Conservation (phyloP, 257 asterid genomes). For the Eucommia ulmoides region DNA sequence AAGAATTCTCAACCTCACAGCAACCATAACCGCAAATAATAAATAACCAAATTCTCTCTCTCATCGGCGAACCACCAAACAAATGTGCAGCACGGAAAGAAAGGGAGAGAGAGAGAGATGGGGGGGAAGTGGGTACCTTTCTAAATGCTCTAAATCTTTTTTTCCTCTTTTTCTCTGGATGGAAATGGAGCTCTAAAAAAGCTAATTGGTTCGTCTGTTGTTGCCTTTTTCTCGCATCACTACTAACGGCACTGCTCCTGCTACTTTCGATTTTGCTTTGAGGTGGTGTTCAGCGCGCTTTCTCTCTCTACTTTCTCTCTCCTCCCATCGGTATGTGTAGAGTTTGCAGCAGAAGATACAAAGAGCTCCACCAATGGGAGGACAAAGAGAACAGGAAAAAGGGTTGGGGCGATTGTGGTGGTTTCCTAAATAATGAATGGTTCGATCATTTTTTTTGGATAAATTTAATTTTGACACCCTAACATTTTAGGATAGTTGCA, state of each 20-base stretch:
- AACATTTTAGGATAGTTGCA: background rate
- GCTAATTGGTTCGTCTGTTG: background rate
- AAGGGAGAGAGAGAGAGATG: background rate
- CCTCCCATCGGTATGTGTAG: background rate
- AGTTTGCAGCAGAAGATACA: background rate
- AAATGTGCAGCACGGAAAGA: background rate
- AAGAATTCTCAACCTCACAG: background rate
- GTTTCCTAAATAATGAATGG: background rate
- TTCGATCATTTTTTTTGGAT: background rate
- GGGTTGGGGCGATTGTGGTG: background rate
- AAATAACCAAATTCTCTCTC: too few species aligned
- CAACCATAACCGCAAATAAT: background rate
- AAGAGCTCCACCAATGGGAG: background rate
- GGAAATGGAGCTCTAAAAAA: background rate
- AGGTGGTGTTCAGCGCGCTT: background rate
- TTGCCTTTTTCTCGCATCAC: background rate
- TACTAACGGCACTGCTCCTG: background rate
- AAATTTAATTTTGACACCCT: too few species aligned
- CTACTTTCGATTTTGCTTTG: background rate
- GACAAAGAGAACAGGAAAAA: background rate
- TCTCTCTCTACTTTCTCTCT: background rate
- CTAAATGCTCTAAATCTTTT: background rate
- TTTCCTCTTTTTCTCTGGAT: background rate
- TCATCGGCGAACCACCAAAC: too few species aligned
- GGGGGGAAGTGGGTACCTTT: background rate